These are phyloP conservation scores for Coemansia sp. DNA, from an alignment of 192 early-diverging fungal genomes.

Conservation along the genomic window DNA sequence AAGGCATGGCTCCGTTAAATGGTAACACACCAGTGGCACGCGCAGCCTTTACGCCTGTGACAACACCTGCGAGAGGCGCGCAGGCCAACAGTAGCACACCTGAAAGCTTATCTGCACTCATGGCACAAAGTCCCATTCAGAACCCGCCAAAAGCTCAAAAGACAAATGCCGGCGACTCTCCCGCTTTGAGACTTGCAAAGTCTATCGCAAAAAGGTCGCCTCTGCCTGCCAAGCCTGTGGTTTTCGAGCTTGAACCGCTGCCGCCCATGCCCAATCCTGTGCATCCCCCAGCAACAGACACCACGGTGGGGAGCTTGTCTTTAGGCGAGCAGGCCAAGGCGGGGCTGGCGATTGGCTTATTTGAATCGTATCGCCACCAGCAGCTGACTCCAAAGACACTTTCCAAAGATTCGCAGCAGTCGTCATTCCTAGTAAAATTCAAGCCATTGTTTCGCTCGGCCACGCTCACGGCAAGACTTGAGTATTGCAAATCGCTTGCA, in stretches of 20 bases:
- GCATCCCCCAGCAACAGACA: background rate
- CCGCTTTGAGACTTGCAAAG: background rate
- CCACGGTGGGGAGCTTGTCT: background rate
- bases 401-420: conserved; percentile 4
- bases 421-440: conserved; percentile 15
- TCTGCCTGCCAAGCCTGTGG: background rate
- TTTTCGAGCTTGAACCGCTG: conserved; percentile 27
- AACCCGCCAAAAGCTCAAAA: background rate
- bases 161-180: background rate
- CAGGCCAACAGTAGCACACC: background rate
- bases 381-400: conserved; percentile 14
- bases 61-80: background rate
- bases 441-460: conserved; percentile 43
- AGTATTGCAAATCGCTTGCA: conserved; percentile 40
- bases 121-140: background rate
- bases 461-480: conserved; percentile 38
- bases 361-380: conserved; percentile 28
- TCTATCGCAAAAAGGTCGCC: background rate
- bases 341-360: conserved; percentile 33
- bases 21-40: background rate
- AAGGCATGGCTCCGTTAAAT: background rate
- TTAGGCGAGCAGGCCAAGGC: conserved; percentile 42
- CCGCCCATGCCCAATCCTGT: conserved; percentile 14
- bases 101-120: background rate
- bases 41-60: background rate